phyloP scores from a whole-genome alignment of 2,329 filamentous ascomycete genomes.

The Paramyrothecium roridum region DNA sequence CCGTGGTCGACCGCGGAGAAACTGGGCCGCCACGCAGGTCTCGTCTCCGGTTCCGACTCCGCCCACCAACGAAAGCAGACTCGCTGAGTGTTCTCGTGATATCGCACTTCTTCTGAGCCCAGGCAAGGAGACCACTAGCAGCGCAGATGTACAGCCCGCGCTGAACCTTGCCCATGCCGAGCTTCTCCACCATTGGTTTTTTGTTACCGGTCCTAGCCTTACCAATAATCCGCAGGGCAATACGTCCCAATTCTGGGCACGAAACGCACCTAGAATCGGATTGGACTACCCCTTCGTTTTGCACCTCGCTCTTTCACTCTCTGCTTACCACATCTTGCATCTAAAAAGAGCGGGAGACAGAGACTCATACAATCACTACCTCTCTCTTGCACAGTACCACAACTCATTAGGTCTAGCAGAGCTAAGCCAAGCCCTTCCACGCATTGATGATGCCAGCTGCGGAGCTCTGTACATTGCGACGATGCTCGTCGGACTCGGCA shows the following conservation, averaged over 20 bases:
- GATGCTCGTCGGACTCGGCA: constrained; percentile 23
- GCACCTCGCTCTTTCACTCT: constrained; percentile 22
- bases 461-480: constrained; percentile 24
- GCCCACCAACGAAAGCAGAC: not conserved
- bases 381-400: constrained; percentile 18
- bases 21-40: constrained; percentile 21
- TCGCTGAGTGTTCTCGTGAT: constrained; percentile 1
- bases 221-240: constrained; percentile 11
- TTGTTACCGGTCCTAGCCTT: constrained; percentile 18
- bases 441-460: constrained; percentile 21
- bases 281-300: constrained; percentile 23
- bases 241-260: constrained; percentile 21
- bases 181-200: constrained; percentile 23
- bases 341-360: constrained; percentile 11
- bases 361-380: constrained; percentile 13
- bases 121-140: too few species aligned
- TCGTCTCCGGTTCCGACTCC: constrained; percentile 4
- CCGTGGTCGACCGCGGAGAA: constrained; percentile 24
- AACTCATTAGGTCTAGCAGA: constrained; percentile 19
- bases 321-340: constrained; percentile 21
- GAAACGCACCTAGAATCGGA: constrained; percentile 22
- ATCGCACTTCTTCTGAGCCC: too few species aligned
- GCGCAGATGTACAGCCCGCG: constrained; percentile 9
- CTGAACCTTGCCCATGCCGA: constrained; percentile 23
- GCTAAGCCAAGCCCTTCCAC: constrained; percentile 17